A percentile compares a stretch with the other conserved stretches of the same genome.
phyloP scores from a whole-genome alignment of 352 stramenopile genomes.

The Globisporangium polare region DNA sequence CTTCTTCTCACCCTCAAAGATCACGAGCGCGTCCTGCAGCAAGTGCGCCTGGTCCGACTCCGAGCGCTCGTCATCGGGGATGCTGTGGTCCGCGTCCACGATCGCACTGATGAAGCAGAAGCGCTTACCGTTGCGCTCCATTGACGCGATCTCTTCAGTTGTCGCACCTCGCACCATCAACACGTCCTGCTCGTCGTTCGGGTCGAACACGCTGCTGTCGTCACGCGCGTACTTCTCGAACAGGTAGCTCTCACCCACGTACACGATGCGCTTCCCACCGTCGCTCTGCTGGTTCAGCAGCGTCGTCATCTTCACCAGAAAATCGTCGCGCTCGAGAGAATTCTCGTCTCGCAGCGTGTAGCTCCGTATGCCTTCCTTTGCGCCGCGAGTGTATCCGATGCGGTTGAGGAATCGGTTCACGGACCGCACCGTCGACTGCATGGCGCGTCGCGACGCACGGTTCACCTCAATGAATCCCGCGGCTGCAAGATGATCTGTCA shows the following conservation, averaged over 20 bases:
- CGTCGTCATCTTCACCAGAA: slow-evolving; percentile 5
- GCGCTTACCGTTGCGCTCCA: slow-evolving; percentile 3
- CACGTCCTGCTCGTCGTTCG: slow-evolving; percentile 13
- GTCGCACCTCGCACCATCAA: neutral
- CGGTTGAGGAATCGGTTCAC: neutral
- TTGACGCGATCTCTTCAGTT: neutral
- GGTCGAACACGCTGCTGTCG: slow-evolving; percentile 6
- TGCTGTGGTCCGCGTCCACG: neutral
- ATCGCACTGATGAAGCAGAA: slow-evolving; percentile 11
- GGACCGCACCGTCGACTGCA: slow-evolving; percentile 1
- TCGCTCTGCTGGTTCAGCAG: neutral
- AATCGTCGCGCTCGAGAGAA: neutral
- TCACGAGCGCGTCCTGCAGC: slow-evolving; percentile 7
- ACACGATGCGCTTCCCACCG: neutral
- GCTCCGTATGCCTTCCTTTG: neutral
- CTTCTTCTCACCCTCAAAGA: slow-evolving; percentile 13
- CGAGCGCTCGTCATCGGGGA: neutral
- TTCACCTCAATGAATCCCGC: slow-evolving; percentile 3
- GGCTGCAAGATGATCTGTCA: neutral
- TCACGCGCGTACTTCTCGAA: slow-evolving; percentile 2
- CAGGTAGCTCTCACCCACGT: slow-evolving; percentile 12
- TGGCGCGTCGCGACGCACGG: neutral
- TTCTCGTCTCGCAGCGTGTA: slow-evolving; percentile 6
- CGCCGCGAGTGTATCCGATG: slow-evolving; percentile 3
- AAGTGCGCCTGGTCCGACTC: slow-evolving; percentile 5